These are phyloP conservation scores for Hydnomerulius pinastri DNA, from an alignment of 768 basidiomycete genomes.

Conservation along the genomic window DNA sequence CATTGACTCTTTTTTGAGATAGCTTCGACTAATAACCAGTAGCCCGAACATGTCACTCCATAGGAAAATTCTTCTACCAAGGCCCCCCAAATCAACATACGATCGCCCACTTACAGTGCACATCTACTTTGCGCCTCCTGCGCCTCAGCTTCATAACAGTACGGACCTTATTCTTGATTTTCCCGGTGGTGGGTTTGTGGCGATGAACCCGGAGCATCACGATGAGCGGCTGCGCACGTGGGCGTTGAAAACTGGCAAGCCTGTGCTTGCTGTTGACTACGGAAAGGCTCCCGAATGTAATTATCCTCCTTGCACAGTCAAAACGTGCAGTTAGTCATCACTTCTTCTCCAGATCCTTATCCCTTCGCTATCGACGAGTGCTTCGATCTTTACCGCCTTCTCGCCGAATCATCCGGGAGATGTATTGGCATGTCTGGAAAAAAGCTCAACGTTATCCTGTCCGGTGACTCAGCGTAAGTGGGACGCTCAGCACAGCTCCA, in stretches of 20 bases:
- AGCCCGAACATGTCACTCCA: slow-evolving; percentile 64
- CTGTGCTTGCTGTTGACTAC: slow-evolving; percentile 87
- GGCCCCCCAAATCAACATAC: slow-evolving; percentile 75
- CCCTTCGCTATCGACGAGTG: slow-evolving; percentile 96
- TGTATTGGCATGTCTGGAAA: slow-evolving; percentile 89
- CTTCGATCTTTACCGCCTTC: slow-evolving; percentile 83
- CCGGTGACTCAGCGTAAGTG: slow-evolving; percentile 97
- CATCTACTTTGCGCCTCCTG: slow-evolving; percentile 78
- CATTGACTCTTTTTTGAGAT: slow-evolving; percentile 10
- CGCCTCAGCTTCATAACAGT: slow-evolving; percentile 58
- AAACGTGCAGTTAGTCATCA: slow-evolving; percentile 4
- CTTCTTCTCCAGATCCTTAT: slow-evolving; percentile 73
- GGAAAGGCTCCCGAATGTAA: slow-evolving; percentile 96
- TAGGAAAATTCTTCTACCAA: slow-evolving; percentile 78
- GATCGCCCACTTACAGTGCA: slow-evolving; percentile 80
- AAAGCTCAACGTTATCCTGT: slow-evolving; percentile 73
- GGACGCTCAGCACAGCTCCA: neutral
- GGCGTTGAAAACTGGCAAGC: slow-evolving; percentile 77
- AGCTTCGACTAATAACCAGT: slow-evolving; percentile 65
- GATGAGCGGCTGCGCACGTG: slow-evolving; percentile 90
- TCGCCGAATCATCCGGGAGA: slow-evolving; percentile 78
- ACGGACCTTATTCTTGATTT: slow-evolving; percentile 89
- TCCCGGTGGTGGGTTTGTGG: slow-evolving; percentile 96
- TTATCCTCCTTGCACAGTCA: slow-evolving; percentile 20
- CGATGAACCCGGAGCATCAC: slow-evolving; percentile 95